These are phyloP conservation scores for Pyricularia pennisetigena DNA, from an alignment of 2,329 filamentous ascomycete genomes.

Conservation along the genomic window DNA sequence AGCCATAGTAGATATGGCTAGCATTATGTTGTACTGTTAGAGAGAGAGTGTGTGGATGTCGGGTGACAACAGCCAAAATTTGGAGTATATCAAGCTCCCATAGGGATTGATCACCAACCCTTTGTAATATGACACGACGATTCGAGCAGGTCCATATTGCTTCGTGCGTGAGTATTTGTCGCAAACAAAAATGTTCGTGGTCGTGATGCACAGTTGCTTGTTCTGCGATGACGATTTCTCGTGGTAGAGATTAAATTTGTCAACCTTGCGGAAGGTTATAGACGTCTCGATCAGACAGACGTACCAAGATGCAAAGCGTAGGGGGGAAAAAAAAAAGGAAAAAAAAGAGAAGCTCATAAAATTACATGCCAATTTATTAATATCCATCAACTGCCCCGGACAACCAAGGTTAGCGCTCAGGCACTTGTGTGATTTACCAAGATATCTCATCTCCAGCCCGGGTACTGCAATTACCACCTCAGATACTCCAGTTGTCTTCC, in stretches of 20 bases:
- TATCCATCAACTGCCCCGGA: background rate
- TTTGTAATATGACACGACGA: background rate
- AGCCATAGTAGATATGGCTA: background rate
- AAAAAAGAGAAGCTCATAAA: background rate
- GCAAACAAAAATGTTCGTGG: background rate
- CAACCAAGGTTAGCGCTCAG: too few relatives aligned
- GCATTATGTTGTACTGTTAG: background rate
- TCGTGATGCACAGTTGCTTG: background rate
- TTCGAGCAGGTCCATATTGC: background rate
- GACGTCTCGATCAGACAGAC: background rate
- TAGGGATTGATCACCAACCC: background rate
- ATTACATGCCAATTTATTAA: background rate
- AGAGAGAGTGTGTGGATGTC: background rate
- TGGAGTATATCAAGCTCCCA: background rate
- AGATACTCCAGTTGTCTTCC: constrained; percentile 64
- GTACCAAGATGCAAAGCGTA: background rate
- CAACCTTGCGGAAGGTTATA: background rate
- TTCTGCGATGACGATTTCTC: background rate
- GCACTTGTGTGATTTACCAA: background rate
- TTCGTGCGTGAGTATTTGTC: too few relatives aligned
- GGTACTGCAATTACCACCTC: background rate
- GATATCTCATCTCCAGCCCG: background rate
- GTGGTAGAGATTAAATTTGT: background rate
- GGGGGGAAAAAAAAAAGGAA: too few relatives aligned
- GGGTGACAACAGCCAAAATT: background rate